Percentiles rank a stretch among this genome's conserved stretches.
Conservation (phyloP, 2,329 filamentous ascomycete genomes). For the Beauveria sp. region DNA sequence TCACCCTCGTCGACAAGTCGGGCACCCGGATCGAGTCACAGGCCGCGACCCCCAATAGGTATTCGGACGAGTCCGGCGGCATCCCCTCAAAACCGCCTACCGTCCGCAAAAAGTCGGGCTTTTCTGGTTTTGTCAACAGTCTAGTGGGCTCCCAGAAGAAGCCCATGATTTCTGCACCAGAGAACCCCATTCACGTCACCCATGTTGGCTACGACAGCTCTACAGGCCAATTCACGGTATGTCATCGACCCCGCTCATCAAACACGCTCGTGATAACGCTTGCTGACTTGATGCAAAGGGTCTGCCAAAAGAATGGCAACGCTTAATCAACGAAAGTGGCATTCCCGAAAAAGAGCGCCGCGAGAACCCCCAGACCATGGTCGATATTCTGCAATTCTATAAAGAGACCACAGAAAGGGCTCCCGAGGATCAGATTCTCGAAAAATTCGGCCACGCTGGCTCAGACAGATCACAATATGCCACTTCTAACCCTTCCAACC, state of each 20-base stretch:
- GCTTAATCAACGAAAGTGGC: conserved; percentile 87
- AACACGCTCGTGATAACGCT: conserved; percentile 13
- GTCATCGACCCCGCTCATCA: conserved; percentile 26
- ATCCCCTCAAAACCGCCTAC: conserved; percentile 54
- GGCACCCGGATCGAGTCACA: conserved; percentile 23
- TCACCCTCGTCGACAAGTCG: conserved; percentile 22
- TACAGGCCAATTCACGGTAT: conserved; percentile 91
- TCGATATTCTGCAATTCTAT: conserved; percentile 94
- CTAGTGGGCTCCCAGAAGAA: conserved; percentile 78
- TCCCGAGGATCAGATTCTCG: conserved; percentile 80
- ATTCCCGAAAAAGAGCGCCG: conserved; percentile 94
- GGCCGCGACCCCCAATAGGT: conserved; percentile 53
- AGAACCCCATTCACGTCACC: conserved; percentile 95
- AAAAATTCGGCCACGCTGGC: conserved; percentile 90
- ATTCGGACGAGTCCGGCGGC: conserved; percentile 62
- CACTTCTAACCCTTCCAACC: conserved; percentile 34
- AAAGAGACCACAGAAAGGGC: conserved; percentile 81
- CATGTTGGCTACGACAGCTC: conserved; percentile 96
- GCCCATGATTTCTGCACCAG: conserved; percentile 91
- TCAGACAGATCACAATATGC: conserved; percentile 44
- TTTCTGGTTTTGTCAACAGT: conserved; percentile 81
- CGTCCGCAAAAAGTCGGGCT: conserved; percentile 77
- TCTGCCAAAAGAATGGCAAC: conserved; percentile 95
- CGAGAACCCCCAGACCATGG: conserved; percentile 90
- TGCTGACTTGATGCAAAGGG: conserved; percentile 49